Base-by-base conservation (phyloP, 2,329 filamentous ascomycete species). In the Microsporum audouinii region DNA sequence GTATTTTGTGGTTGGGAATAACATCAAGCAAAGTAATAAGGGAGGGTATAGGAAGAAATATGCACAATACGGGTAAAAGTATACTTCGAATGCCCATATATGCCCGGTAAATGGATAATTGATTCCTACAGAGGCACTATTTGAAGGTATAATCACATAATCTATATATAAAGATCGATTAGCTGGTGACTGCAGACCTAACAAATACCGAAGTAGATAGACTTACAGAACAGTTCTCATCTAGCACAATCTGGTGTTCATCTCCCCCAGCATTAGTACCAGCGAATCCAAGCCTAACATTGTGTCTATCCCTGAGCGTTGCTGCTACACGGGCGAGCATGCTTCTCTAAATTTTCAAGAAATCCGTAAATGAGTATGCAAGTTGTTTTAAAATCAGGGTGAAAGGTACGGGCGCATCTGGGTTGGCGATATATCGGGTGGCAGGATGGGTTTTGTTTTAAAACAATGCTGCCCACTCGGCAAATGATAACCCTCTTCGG, bases 291-390 rank as follows among this genome's bases (percentile, higher is more conserved):
- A 63, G 41, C 29, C 60, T 58, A 34, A 63, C 49, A 33, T 68
- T 67, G 51, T 73, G 72, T 59, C 76, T 71, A 45, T 73, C 70
- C 62, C 76, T 71, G 38, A 79, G 64, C 23, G 73, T 73, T 17
- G 72, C 68, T 59, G 77, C 76, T 43, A 80, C 68, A 55, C 75
- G 73, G 47, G 75, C 72, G 41, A 80, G 69, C 76, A 80, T 78
- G 57, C 74, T 75, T 68, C 77, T 75, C 77, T 78, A 64, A 65
- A 61, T 55, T 47, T 58, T 62, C 60, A 58, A 60, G 60, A 49
- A 63, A 36, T n/a, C 2, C 45, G 34, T 34, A 34, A 62, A 63
- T 66, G 61, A 70, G 62, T 60, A 60, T 59, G 43, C 57, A 49
- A 36, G 56, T 39, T 34, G 36, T 23, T n/a, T 51, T 29, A 45